Base-by-base conservation (phyloP, 2,329 filamentous ascomycete species). In the Sodiomyces alkalinus region DNA sequence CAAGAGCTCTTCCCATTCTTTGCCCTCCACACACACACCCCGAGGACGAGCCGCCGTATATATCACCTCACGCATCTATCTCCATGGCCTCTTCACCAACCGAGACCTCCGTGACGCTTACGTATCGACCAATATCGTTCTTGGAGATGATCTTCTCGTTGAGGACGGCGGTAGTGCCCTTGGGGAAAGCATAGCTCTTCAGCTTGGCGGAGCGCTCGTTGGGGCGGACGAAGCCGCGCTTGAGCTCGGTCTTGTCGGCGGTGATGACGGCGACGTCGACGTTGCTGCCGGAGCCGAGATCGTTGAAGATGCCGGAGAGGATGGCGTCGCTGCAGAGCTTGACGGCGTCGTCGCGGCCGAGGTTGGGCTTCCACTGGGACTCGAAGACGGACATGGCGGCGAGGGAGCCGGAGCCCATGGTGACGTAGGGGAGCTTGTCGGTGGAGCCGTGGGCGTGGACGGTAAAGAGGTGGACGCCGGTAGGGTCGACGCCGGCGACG, bases 311-410 rank as follows among this genome's bases (percentile, higher is more conserved):
- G 75, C 90, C 90, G 8, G 92, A 80, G 60, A 85, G 66, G 48
- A 98, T 94, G 26, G 87, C 87, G 42, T 94, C 77, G 32, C 79
- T 70, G 49, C 77, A 77, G 38, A 94, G 64, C 47, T 77, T 74
- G 34, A 94, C 63, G n/a, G 86, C 86, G 27, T 80, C 80, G 20
- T 92, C 80, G 42, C 72, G 66, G 38, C 69, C 78, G 51, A 94
- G 55, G 35, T 74, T 60, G 6, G 73, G 61, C 68, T 86, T 82
- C 92, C 92, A 98, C 58, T 78, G 76, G 27, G 86, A 92, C 66
- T 98, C 90, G 49, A 98, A 98, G 28, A 98, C 80, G 18, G 81
- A 82, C 90, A 98, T 98, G 50, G 90, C 90, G 17, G 90, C 90
- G 41, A 98, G 64, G 26, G 83, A 93, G 39, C 90, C 90, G 15